Base-by-base conservation (phyloP, 1,284 basidiomycete species). In the Mycena sp. region DNA sequence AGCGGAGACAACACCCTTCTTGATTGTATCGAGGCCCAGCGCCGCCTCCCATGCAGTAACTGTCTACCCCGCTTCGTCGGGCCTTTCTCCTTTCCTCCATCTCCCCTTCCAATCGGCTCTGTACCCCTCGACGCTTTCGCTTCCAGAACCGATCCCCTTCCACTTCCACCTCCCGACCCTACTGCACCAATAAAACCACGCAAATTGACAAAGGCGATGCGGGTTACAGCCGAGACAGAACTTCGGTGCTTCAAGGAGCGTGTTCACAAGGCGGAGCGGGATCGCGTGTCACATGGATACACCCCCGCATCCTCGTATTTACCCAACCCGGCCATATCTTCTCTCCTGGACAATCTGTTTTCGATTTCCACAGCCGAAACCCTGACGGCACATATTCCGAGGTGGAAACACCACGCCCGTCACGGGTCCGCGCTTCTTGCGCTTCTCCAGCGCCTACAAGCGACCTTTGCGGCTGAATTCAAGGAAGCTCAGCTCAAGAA, bases 181-280 rank as follows among this genome's bases (percentile, higher is more conserved):
- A n/a, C n/a, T n/a, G n/a, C n/a, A n/a, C n/a, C n/a, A n/a, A n/a
- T n/a, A n/a, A 37, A 37, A 19, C 29, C 26, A 7, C 49, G 19
- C 21, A 53, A 53, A 30, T 30, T 53, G 23, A 40, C 51, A 37
- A 53, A 30, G 17, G 37, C 37, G 2, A 53, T 53, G 51, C 51
- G 51, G 10, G 38, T 16, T 17, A 28, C 6, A 9, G 37, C 51
- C 3, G 51, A 53, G 9, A 23, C 25, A n/a, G 37, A 53, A 25
- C 37, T 53, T 23, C 49, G 49, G 5, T 25, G 25, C 28, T 53
- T 51, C 49, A 19, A 26, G 49, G 28, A 41, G n/a, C 16, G 25
- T 10, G 37, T 19, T 3, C 37, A 40, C 37, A 41, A 40, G 51
- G 23, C 37, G 1, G 37, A 53, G 23, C 37, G 38, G 6, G 37